Base-by-base conservation (phyloP, 192 early-diverging fungal genomes). In the Mortierella alpina region DNA sequence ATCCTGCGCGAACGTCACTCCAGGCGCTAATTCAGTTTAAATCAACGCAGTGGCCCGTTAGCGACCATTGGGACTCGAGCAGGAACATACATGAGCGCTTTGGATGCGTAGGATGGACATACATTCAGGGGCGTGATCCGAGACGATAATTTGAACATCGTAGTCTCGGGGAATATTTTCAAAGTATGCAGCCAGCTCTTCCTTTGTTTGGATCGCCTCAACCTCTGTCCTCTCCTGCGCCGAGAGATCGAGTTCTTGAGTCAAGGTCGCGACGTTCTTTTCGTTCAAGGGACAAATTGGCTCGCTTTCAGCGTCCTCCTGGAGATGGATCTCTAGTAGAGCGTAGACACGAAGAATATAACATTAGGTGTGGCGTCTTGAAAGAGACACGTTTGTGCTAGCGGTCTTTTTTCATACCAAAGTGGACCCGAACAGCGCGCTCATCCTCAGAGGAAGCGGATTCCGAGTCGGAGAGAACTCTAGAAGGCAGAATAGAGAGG, bases 231-330 rank as follows among this genome's bases (percentile, higher is more conserved):
- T 66, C 22, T 76, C 74, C 14, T 65, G 59, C 17, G 59, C 20
- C 1, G 60, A 64, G 45, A 76, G 55, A 0, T 67, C 61, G 13
- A 76, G 61, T 22, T 69, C 67, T 2, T 69, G 11, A 2, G 53
- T 39, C 7, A 76, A 12, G 1, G 66, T 64, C n/a, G n/a, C 18
- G 20, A 76, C 20, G 18, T 76, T 63, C 54, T 63, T 61, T 42
- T 69, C 74, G 39, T 62, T 76, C 61, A 76, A 47, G 2, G 74
- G 74, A 64, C 74, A 76, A 18, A 76, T 69, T 5, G 74, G 67
- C 7, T 76, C 61, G 40, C 66, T 76, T 6, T 70, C 62, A 18
- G 67, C 66, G 65, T 70, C 53, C 48, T 69, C 74, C 23, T 76
- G 74, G 11, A 76, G 48, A 64, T 76, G 74, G 18, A 76, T 70